Evolutionary conservation across 257 asterid genomes (phyloP), one percentile per base, ranked within the genome.

Genomic region (Scutellaria minor): DNA sequence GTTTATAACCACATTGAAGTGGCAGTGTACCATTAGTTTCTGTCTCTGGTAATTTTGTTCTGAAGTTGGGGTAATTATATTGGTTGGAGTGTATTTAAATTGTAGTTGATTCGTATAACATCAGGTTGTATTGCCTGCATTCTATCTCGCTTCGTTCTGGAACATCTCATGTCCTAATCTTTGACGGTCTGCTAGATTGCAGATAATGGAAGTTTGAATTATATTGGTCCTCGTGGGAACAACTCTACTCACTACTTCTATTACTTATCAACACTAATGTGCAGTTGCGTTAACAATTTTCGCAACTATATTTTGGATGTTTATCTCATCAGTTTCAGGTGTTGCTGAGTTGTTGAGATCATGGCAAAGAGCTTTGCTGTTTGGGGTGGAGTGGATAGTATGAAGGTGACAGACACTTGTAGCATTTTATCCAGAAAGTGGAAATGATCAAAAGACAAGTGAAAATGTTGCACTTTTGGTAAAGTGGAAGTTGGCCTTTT

Each of bases 401-500:
- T 18, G 76, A 48, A 47, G 62, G 60, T 67, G 71, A 60, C 54
- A 44, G 35, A 31, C 37, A 31, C 37, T 31, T 31, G 14, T 48
- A n/a, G 67, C 72, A 76, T 76, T 70, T 70, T 70, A 55, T 63
- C 66, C 48, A 51, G 12, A 64, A 52, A 37, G 71, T 64, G 58
- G 62, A 31, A 52, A 51, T 20, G 46, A 11, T 44, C 51, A 57
- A n/a, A 39, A 58, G 64, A 20, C 44, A 37, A 15, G 64, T 39
- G 8, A 46, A 66, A 37, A 39, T 68, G 42, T 24, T 18, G 18
- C 59, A 52, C 71, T 76, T 76, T 68, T 59, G 55, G 70, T 64
- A 31, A 52, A 63, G 61, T 37, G 47, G 66, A 56, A 13, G 46
- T 20, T 7, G 53, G 24, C 40, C 18, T 18, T 42, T 5, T 39